phyloP scores from a whole-genome alignment of 2,329 filamentous ascomycete genomes.

The Exserohilum rostratum region DNA sequence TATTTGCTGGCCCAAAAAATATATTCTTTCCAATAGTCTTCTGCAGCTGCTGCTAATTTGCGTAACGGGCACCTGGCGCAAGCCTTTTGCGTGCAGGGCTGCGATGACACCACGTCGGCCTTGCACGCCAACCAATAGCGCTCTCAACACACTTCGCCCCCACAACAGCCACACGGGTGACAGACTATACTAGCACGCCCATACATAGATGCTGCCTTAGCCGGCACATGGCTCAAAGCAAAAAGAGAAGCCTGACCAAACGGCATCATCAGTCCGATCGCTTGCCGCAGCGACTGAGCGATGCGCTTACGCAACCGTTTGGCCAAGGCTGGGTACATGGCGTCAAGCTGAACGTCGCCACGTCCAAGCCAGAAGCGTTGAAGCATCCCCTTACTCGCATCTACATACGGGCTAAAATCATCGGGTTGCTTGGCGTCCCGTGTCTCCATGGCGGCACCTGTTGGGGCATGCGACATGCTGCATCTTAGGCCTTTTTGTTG shows the following conservation, averaged over 20 bases:
- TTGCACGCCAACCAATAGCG: too few relatives aligned
- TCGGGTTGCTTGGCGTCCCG: not conserved
- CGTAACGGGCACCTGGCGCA: not conserved
- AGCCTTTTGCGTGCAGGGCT: not conserved
- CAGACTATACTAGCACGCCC: not conserved
- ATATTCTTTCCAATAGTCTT: too few relatives aligned
- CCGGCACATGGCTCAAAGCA: too few relatives aligned
- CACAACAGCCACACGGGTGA: not conserved
- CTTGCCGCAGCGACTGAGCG: too few relatives aligned
- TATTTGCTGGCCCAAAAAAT: too few relatives aligned
- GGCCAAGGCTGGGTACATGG: not conserved
- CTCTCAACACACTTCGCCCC: constrained; percentile 4
- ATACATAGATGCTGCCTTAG: too few relatives aligned
- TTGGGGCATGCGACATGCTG: not conserved
- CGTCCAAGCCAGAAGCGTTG: not conserved
- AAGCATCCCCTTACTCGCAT: not conserved
- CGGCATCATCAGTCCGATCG: not conserved
- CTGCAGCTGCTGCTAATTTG: not conserved
- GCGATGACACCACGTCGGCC: constrained; percentile 1
- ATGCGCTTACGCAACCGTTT: constrained; percentile 2
- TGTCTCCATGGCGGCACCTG: not conserved
- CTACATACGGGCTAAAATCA: constrained; percentile 3
- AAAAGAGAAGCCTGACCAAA: not conserved
- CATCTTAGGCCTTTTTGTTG: constrained; percentile 24
- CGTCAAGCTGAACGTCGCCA: not conserved